Base-by-base conservation (phyloP, 805 yeast genomes). In the Torulaspora quercuum region DNA sequence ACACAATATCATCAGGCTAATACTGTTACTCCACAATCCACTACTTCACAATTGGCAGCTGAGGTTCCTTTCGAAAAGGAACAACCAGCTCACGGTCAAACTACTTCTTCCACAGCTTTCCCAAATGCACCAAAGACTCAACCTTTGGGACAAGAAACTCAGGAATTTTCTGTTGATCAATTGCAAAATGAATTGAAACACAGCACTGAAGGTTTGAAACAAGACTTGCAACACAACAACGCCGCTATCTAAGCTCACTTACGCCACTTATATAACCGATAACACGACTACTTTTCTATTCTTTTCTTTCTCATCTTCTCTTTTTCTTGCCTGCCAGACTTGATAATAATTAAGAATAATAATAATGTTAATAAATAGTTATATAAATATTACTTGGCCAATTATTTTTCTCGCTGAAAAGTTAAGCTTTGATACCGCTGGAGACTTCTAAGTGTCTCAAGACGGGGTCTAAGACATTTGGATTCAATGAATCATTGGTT, bases 401-500 rank as follows among this genome's bases (percentile, higher is more conserved):
- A n/a, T n/a, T 32, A 18, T 32, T 32, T 24, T 21, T 18, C 17
- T 25, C 25, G 35, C 29, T 32, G 29, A 32, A 32, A 27, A 34
- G 5, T 35, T 34, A 44, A 20, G 33, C 44, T 39, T 51, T 52
- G 33, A 65, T 45, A 59, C 94, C 94, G 28, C 88, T 81, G 36
- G 86, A 78, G 33, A 80, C 82, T 46, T 76, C 88, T 47, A 80
- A 62, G 42, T 81, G 78, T 33, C 69, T 67, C 53, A 82, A 69
- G 21, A 71, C 67, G 10, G 89, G 86, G 38, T 80, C 74, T 39
- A 69, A 47, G 16, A 82, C 87, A 48, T 82, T 83, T 32, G 76
- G 63, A 57, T 83, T 78, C 65, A 84, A 69, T 55, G 78, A 82
- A 5, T 63, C 57, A 50, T 82, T 78, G 18, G 73, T 72, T 64